Evolutionary conservation across 192 early-diverging fungal species (phyloP).

Genomic region (Dissophora globulifera): DNA sequence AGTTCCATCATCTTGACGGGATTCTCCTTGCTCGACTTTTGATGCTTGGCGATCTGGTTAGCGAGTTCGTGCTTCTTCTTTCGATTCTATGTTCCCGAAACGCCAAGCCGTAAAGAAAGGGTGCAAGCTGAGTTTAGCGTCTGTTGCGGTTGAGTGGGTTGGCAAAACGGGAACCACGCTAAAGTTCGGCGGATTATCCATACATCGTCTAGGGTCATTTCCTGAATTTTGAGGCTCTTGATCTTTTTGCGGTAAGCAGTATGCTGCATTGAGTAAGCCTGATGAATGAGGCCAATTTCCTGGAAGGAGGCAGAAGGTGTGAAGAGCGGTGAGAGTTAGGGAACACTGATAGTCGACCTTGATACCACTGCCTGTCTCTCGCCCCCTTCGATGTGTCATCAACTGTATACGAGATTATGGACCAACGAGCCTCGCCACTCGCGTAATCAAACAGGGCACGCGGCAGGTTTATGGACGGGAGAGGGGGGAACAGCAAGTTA

Average conservation of each 20-base stretch:
- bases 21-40: constrained; percentile 52
- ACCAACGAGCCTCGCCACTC: neutral
- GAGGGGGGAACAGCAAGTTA: no score
- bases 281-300: constrained; percentile 49
- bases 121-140: no score
- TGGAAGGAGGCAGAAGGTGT: neutral
- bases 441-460: neutral
- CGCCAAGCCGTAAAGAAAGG: no score
- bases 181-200: neutral
- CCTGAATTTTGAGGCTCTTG: constrained; percentile 44
- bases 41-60: constrained; percentile 47
- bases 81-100: no score
- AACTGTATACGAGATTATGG: no score
- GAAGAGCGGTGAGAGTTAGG: no score
- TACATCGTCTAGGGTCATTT: constrained; percentile 52
- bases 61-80: constrained; percentile 52
- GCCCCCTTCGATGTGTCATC: no score
- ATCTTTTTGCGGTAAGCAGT: constrained; percentile 41
- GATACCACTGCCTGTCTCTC: no score
- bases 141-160: no score
- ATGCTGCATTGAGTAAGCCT: constrained; percentile 37
- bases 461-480: no score
- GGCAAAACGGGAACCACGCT: neutral
- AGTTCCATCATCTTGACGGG: constrained; percentile 55
- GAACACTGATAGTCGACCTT: no score